Percentiles rank a stretch among this genome's conserved stretches.
Conservation (phyloP, 1,284 basidiomycete genomes). For the Malassezia arunalokei region DNA sequence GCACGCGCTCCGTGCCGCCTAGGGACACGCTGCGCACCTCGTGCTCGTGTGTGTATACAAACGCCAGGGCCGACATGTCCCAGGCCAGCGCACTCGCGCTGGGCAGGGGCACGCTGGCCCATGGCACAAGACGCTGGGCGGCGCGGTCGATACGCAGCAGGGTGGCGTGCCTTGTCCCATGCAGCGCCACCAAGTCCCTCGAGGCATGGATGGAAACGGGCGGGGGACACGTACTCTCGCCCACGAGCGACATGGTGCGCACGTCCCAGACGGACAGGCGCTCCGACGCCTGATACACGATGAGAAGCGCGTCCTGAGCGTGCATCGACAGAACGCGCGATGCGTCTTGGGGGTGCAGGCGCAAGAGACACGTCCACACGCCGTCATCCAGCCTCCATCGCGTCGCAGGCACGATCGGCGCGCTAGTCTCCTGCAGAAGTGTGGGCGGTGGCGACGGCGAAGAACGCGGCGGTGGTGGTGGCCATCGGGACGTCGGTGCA, state of each 20-base stretch:
- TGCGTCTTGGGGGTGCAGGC: constrained; percentile 7
- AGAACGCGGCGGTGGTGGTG: not conserved
- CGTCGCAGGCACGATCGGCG: not conserved
- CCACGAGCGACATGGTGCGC: not conserved
- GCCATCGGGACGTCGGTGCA: not conserved
- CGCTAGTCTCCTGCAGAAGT: not conserved
- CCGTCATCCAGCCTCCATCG: not conserved
- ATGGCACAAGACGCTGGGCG: no score
- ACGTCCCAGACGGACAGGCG: constrained; percentile 9
- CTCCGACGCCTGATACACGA: constrained; percentile 12
- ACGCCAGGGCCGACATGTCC: no score
- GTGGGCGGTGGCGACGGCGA: not conserved
- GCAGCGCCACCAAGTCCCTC: not conserved
- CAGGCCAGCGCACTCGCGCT: no score
- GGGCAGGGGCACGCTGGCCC: no score
- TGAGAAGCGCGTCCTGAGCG: not conserved
- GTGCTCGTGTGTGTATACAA: no score
- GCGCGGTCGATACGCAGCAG: no score
- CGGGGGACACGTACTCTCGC: not conserved
- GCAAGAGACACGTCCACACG: not conserved
- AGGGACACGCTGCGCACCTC: no score
- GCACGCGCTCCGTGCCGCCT: no score
- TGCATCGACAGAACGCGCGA: constrained; percentile 2
- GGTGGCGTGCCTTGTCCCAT: not conserved
- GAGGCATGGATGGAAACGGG: no score